Evolutionary conservation across 116 monocot species (phyloP).

Genomic region (Trichopus zeylanicus): DNA sequence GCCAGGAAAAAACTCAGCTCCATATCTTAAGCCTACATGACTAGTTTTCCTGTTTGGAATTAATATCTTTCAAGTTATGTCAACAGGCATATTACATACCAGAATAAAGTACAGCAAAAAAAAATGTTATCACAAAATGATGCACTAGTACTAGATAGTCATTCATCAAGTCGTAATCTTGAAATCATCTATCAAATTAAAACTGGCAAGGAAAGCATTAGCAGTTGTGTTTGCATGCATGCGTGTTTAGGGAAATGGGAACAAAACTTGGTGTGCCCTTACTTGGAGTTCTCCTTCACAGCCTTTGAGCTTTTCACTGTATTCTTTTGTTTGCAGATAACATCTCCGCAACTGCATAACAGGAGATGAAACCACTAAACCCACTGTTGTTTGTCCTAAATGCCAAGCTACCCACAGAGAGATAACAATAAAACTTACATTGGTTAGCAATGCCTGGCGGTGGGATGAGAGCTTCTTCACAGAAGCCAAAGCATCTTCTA

Average conservation of each 20-base stretch:
- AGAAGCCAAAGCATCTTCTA: slow-evolving; percentile 58
- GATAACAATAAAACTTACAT: slow-evolving; percentile 32
- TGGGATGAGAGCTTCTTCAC: slow-evolving; percentile 64
- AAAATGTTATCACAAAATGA: neutral
- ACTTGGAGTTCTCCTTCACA: slow-evolving; percentile 78
- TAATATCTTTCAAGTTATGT: neutral
- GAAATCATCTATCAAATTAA: too few relatives aligned
- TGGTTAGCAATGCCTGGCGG: slow-evolving; percentile 39
- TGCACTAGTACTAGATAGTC: neutral
- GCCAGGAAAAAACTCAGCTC: too few relatives aligned
- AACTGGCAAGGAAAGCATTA: neutral
- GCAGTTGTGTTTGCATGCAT: neutral
- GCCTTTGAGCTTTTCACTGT: slow-evolving; percentile 52
- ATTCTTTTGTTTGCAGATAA: slow-evolving; percentile 52
- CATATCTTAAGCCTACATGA: neutral
- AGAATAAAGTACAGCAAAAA: neutral
- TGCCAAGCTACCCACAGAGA: neutral
- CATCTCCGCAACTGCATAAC: slow-evolving; percentile 53
- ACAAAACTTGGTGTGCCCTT: too few relatives aligned
- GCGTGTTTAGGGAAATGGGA: neutral
- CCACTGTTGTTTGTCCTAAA: neutral
- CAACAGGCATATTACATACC: too few relatives aligned
- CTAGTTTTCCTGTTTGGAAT: neutral
- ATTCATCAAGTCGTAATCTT: too few relatives aligned
- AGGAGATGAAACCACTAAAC: neutral